A percentile compares a stretch with the other conserved stretches of the same genome.
These are phyloP conservation scores for Phytopythium helicoides DNA, from an alignment of 352 stramenopile genomes.

Conservation along the genomic window DNA sequence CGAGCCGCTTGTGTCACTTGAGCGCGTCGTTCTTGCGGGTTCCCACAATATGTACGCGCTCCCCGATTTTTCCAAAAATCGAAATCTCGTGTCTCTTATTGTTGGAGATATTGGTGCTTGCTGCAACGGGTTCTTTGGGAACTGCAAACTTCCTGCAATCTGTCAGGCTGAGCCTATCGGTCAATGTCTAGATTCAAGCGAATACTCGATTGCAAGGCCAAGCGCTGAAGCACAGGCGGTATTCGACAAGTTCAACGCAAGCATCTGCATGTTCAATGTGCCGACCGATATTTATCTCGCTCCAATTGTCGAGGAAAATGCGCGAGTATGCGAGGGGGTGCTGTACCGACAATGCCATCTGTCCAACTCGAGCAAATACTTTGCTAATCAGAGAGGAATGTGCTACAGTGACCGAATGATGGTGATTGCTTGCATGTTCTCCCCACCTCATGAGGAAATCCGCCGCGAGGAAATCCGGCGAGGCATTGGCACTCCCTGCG, in stretches of 20 bases:
- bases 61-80: conserved; percentile 2
- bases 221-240: background rate
- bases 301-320: conserved; percentile 4
- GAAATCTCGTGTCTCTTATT: background rate
- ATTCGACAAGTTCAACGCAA: conserved; percentile 5
- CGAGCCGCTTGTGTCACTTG: background rate
- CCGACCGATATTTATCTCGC: background rate
- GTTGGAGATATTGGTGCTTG: background rate
- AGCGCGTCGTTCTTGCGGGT: conserved; percentile 1
- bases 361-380: background rate
- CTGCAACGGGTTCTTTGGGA: conserved; percentile 7
- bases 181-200: background rate
- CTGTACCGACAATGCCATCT: conserved; percentile 3
- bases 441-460: background rate
- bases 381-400: background rate
- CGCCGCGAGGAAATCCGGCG: conserved; percentile 2
- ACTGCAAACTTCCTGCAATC: background rate
- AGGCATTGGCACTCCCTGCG: background rate
- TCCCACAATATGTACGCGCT: conserved; percentile 3
- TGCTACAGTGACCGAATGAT: conserved; percentile 7
- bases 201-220: background rate
- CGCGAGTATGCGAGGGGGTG: conserved; percentile 2
- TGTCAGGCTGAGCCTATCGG: background rate
- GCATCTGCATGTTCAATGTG: conserved; percentile 2
- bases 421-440: conserved; percentile 5